Conservation (phyloP, 2,329 filamentous ascomycete species). For the Raffaelea ambrosiae region DNA sequence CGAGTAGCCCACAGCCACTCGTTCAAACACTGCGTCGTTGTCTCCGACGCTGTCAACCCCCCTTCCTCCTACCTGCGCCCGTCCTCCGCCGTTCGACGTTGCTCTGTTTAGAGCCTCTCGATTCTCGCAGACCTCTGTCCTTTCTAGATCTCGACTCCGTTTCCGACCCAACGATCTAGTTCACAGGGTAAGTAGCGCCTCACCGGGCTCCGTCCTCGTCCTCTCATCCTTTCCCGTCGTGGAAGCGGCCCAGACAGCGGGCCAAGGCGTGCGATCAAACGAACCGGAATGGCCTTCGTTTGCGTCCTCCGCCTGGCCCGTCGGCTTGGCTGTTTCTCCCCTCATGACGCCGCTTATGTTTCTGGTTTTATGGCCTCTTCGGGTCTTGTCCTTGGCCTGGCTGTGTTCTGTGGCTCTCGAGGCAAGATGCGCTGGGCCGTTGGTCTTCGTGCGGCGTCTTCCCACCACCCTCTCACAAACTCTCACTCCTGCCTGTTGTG, state of each 20-base stretch:
- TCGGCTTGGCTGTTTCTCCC: background rate
- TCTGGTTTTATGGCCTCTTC: too few relatives aligned
- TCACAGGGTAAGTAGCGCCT: slow-evolving; percentile 4
- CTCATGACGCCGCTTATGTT: too few relatives aligned
- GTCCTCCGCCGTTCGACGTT: background rate
- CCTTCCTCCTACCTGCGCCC: background rate
- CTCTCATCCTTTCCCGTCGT: background rate
- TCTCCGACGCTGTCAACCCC: slow-evolving; percentile 6
- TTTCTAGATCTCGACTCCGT: slow-evolving; percentile 1
- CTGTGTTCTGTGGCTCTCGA: too few relatives aligned
- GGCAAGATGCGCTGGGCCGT: too few relatives aligned
- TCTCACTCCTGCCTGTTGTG: too few relatives aligned
- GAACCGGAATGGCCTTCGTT: background rate
- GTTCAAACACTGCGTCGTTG: slow-evolving; percentile 3
- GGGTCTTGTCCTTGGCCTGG: too few relatives aligned
- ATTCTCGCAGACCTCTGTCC: background rate
- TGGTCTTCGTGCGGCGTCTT: too few relatives aligned
- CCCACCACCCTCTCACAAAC: too few relatives aligned
- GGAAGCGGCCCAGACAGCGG: background rate
- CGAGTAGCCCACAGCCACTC: slow-evolving; percentile 12
- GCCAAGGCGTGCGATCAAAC: background rate
- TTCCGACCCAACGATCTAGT: slow-evolving; percentile 4
- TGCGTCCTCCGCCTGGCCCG: background rate
- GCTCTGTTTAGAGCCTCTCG: background rate
- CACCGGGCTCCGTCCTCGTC: background rate